A percentile compares a stretch with the other conserved stretches of the same genome.
These are phyloP conservation scores for Neonectria faginata DNA, from an alignment of 2,329 filamentous ascomycete genomes.

Conservation along the genomic window DNA sequence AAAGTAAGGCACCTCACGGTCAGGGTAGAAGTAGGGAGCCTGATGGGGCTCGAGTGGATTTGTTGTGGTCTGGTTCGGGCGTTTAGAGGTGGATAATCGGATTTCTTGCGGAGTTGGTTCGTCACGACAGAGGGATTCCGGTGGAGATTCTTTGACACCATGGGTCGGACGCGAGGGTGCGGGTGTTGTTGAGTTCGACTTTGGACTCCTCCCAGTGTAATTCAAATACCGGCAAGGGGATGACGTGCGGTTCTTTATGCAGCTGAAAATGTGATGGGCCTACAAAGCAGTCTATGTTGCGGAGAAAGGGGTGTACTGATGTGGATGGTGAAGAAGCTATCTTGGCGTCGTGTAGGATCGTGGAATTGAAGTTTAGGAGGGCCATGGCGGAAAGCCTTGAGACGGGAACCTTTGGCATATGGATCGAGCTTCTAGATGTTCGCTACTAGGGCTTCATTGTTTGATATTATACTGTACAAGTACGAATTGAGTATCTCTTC, in stretches of 20 bases:
- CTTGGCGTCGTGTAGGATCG: neutral
- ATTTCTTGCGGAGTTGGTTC: constrained; percentile 26
- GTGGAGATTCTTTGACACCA: constrained; percentile 20
- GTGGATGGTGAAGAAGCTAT: constrained; percentile 2
- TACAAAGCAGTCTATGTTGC: neutral
- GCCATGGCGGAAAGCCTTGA: neutral
- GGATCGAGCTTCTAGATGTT: constrained; percentile 6
- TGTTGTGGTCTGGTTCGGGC: constrained; percentile 33
- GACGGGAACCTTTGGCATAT: neutral
- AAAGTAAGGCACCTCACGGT: constrained; percentile 6
- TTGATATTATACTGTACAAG: constrained; percentile 24
- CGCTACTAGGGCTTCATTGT: constrained; percentile 14
- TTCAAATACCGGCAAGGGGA: constrained; percentile 18
- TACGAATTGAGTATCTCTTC: constrained; percentile 1
- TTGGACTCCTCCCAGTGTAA: constrained; percentile 22
- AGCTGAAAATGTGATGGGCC: constrained; percentile 21
- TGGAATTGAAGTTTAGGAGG: neutral
- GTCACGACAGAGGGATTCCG: constrained; percentile 18
- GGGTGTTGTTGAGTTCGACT: constrained; percentile 26
- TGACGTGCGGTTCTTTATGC: constrained; percentile 1
- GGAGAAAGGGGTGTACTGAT: constrained; percentile 5
- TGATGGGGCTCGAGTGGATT: constrained; percentile 8
- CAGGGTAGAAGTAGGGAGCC: neutral
- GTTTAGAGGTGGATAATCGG: constrained; percentile 43
- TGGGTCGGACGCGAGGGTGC: constrained; percentile 17